Evolutionary conservation across 305 asterid genomes (phyloP), one percentile per base, ranked within the genome.

Genomic region (Fraxinus ornus): DNA sequence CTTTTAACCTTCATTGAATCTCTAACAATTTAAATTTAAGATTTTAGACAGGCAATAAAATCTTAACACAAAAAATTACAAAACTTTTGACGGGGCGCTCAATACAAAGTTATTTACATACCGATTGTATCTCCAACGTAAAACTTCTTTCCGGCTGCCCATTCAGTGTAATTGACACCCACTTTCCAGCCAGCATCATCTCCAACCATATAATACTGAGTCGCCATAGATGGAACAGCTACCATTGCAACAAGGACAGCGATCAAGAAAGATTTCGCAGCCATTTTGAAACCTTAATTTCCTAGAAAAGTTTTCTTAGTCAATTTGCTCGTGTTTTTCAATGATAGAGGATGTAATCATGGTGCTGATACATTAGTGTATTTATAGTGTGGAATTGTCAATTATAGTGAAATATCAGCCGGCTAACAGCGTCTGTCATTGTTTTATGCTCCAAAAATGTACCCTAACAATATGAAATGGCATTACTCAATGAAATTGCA

Each of bases 131-230:
- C 90, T 33, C 91, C 91, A 7, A 88, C 87, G 26, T 17, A 68
- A 73, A 88, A 88, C 2, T 26, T 0, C 62, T 83, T 88, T 6
- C 84, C 88, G 28, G 35, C n/a, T 0, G 91, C 84, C 89, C 91
- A 88, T 3, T 74, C 77, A 15, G 78, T 78, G 84, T 86, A 86
- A 83, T 88, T 22, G 36, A 88, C 75, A 1, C 77, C 76, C 22
- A 81, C 17, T 24, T 7, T 64, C 91, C 91, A 88, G 7, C 89
- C 91, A 7, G 21, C 72, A 0, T 85, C 77, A 39, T 86, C 91
- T 60, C 91, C 89, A 10, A 88, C 89, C 5, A 55, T 3, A 41
- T 83, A 83, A 75, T 87, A 4, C 84, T 4, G 36, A 3, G 79
- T 57, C 0, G 81, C 86, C 7, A 75, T 35, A 78, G 85, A 77